Evolutionary conservation across 495 filamentous ascomycete genomes (phyloP), one percentile per base, ranked within the genome.

Genomic region (Aspergillus incahuasiensis): DNA sequence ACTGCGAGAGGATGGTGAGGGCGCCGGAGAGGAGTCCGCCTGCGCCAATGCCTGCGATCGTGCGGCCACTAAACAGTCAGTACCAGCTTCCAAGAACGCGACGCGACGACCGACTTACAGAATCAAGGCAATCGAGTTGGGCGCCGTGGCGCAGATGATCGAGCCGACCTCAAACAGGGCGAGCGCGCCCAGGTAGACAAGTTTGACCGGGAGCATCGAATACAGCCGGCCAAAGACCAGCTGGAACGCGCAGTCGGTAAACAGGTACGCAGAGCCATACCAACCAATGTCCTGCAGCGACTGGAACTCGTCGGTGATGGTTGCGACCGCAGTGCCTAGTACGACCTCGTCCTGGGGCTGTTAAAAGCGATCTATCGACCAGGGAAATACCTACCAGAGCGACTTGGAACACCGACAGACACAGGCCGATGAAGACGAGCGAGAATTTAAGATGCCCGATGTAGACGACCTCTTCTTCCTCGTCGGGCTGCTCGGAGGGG

Each of bases 41-140:
- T 24, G 80, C 77, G 5, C 88, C 90, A 39, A 90, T 53, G n/a
- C 90, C 90, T 16, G 89, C 86, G 42, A 95, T 75, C 15, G 88
- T 87, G 20, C 90, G 81, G 6, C 90, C 90, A 15, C 32, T 35
- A 11, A 11, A 6, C 32, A 6, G 32, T 35, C 9, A 35, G 32
- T 28, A 3, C 25, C 3, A 4, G 25, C 8, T 28, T 28, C 25
- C 25, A 28, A 28, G 3, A 28, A 28, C 32, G 2, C 12, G 2
- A 11, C 32, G 6, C 6, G 6, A 35, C 4, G 32, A 2, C 12
- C 12, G 9, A 35, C 32, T 35, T 12, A 35, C 55, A 90, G 65
- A 59, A 95, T 92, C 28, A 95, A 76, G 21, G 81, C 82, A 3
- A 76, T 69, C 6, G 86, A 90, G 35, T 70, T 86, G 0, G 86